Evolutionary conservation across 352 stramenopile species (phyloP).

Genomic region (Stephanocyclus meneghinianus): DNA sequence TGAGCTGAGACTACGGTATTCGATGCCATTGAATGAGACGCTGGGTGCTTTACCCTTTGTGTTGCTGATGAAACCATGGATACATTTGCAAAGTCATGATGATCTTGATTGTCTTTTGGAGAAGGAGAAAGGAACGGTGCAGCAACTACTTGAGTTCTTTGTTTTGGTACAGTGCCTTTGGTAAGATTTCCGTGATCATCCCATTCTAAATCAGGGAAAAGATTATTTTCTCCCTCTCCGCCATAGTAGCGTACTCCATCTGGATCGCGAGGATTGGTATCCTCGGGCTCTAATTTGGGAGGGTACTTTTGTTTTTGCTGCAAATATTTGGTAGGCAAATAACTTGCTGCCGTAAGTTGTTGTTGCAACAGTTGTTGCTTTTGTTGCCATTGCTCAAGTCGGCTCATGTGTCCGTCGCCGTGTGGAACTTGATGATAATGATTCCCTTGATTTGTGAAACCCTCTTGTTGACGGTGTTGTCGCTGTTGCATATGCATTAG

Average conservation of each 20-base stretch:
- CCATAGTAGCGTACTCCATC: slow-evolving; percentile 17
- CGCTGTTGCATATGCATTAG: slow-evolving; percentile 13
- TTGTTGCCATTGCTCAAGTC: slow-evolving; percentile 13
- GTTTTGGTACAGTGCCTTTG: neutral
- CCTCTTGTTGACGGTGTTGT: neutral
- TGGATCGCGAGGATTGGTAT: slow-evolving; percentile 6
- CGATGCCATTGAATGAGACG: neutral
- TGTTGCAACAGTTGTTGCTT: neutral
- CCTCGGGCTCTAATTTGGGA: slow-evolving; percentile 15
- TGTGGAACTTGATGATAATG: neutral
- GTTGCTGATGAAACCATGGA: neutral
- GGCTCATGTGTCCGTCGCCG: neutral
- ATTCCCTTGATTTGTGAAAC: neutral
- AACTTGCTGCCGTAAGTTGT: neutral
- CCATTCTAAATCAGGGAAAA: slow-evolving; percentile 55
- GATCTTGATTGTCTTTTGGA: neutral
- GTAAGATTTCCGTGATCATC: slow-evolving; percentile 9
- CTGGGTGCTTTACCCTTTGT: neutral
- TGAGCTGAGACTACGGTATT: neutral
- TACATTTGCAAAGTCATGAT: neutral
- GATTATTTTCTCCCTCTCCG: slow-evolving; percentile 8
- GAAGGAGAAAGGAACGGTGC: neutral
- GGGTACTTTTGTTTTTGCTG: neutral
- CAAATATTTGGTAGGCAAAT: neutral
- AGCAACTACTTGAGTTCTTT: neutral